Evolutionary conservation across 371 early-diverging fungal genomes (phyloP).

Genomic region (Syncephalastrum monosporum): DNA sequence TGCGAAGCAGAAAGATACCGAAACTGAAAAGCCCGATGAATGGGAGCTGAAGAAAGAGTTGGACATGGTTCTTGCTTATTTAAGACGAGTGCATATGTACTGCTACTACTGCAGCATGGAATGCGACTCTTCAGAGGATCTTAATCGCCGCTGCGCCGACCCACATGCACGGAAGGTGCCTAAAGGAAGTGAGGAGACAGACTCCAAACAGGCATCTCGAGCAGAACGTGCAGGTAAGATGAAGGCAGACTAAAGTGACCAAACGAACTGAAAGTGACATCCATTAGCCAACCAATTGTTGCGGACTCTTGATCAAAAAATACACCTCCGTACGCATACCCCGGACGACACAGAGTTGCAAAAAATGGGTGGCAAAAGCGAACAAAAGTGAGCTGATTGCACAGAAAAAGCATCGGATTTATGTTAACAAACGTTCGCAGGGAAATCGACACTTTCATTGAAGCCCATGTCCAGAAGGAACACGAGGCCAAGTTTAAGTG

Average conservation of each 20-base stretch:
- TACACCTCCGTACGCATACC: constrained; percentile 57
- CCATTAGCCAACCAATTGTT: constrained; percentile 50
- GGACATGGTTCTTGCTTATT: constrained; percentile 83
- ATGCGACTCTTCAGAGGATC: constrained; percentile 81
- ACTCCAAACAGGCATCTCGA: constrained; percentile 24
- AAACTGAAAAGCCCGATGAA: constrained; percentile 21
- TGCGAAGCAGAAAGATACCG: constrained; percentile 15
- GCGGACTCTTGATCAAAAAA: constrained; percentile 66
- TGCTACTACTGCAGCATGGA: constrained; percentile 93
- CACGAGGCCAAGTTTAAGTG: constrained; percentile 89
- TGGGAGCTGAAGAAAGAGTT: constrained; percentile 57
- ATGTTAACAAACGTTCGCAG: constrained; percentile 17
- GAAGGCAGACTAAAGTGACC: not conserved
- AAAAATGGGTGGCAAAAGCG: constrained; percentile 73
- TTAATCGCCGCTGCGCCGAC: constrained; percentile 71
- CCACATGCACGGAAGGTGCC: constrained; percentile 64
- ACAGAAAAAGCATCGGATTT: not conserved
- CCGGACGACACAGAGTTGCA: constrained; percentile 67
- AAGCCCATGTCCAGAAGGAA: constrained; percentile 63
- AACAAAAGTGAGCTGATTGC: constrained; percentile 55
- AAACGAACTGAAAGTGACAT: no score
- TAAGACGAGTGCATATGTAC: constrained; percentile 88
- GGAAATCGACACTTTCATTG: constrained; percentile 50
- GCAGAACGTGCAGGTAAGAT: constrained; percentile 24
- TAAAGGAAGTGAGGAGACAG: constrained; percentile 11